Percentiles rank a stretch among this genome's conserved stretches.
Evolutionary conservation across 1,284 basidiomycete genomes (phyloP).

Genomic region (Dichomitus squalens): DNA sequence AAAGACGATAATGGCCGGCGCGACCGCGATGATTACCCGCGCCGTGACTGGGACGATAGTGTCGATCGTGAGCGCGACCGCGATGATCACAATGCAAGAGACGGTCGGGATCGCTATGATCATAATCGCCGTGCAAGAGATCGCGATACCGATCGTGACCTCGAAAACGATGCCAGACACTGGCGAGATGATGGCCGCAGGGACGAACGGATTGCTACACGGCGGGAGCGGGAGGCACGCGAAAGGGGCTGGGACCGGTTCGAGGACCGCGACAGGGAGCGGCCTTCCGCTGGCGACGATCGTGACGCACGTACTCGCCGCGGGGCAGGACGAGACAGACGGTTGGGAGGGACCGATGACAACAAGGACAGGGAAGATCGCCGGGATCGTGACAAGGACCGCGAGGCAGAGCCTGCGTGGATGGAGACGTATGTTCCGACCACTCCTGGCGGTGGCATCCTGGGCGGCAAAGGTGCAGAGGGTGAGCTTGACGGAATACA

Average conservation of each 20-base stretch:
- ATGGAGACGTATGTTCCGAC: slow-evolving; percentile 85
- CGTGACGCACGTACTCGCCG: slow-evolving; percentile 65
- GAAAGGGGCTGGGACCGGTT: slow-evolving; percentile 37
- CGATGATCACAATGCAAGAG: slow-evolving; percentile 38
- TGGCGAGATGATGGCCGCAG: slow-evolving; percentile 82
- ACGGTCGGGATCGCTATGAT: slow-evolving; percentile 44
- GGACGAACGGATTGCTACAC: slow-evolving; percentile 67
- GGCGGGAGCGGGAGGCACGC: slow-evolving; percentile 53
- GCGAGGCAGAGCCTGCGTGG: slow-evolving; percentile 88
- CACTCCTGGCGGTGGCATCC: slow-evolving; percentile 56
- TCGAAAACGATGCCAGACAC: slow-evolving; percentile 64
- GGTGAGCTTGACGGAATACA: slow-evolving; percentile 86
- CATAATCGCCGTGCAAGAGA: slow-evolving; percentile 36
- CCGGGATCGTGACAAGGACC: slow-evolving; percentile 52
- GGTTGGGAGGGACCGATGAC: slow-evolving; percentile 52
- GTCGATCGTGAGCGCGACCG: slow-evolving; percentile 30
- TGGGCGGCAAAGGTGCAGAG: slow-evolving; percentile 58
- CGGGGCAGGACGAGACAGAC: slow-evolving; percentile 58
- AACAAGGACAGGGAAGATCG: slow-evolving; percentile 56
- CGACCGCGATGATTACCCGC: slow-evolving; percentile 35
- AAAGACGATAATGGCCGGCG: slow-evolving; percentile 35
- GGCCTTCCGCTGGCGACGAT: slow-evolving; percentile 69
- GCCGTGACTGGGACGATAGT: slow-evolving; percentile 31
- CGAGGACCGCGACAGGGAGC: slow-evolving; percentile 50
- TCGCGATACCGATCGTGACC: slow-evolving; percentile 40